Evolutionary conservation across 495 filamentous ascomycete genomes (phyloP).

Genomic region (Lophium mytilinum): DNA sequence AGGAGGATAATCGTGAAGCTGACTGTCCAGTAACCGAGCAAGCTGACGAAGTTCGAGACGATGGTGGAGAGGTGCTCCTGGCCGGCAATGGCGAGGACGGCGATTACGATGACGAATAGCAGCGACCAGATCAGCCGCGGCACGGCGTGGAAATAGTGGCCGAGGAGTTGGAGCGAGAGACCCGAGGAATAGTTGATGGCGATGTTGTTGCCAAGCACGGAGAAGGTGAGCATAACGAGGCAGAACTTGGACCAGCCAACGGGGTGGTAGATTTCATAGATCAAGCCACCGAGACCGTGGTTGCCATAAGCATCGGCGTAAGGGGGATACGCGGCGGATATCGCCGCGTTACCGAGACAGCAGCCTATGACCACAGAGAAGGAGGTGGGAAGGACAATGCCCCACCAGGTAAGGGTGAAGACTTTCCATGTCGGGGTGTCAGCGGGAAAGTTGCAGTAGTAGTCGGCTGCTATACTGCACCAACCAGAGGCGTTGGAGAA

Average conservation of each 20-base stretch:
- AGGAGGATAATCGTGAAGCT: slow-evolving; percentile 1
- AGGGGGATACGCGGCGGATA: slow-evolving; percentile 29
- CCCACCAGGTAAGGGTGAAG: slow-evolving; percentile 43
- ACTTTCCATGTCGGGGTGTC: slow-evolving; percentile 44
- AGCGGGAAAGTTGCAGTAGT: slow-evolving; percentile 54
- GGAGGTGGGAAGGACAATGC: slow-evolving; percentile 46
- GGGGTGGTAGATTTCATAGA: slow-evolving; percentile 51
- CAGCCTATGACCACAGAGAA: slow-evolving; percentile 50
- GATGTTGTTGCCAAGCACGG: slow-evolving; percentile 36
- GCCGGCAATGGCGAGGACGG: slow-evolving; percentile 38
- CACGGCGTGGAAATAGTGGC: slow-evolving; percentile 35
- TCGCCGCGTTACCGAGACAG: slow-evolving; percentile 45
- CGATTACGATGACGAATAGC: slow-evolving; percentile 35
- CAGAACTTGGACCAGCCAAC: slow-evolving; percentile 33
- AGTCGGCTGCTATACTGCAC: slow-evolving; percentile 54
- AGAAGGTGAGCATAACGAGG: slow-evolving; percentile 36
- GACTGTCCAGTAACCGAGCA: slow-evolving; percentile 23
- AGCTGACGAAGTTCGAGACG: slow-evolving; percentile 34
- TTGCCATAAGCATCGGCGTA: slow-evolving; percentile 42
- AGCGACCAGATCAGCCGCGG: slow-evolving; percentile 40
- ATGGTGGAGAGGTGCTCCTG: slow-evolving; percentile 35
- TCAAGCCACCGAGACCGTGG: slow-evolving; percentile 50
- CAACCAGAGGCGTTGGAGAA: slow-evolving; percentile 31
- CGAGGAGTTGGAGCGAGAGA: slow-evolving; percentile 38
- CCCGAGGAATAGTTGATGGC: slow-evolving; percentile 37